These are phyloP conservation scores for Trichophyton schoenleinii DNA, from an alignment of 2,329 filamentous ascomycete species.

Conservation along the genomic window DNA sequence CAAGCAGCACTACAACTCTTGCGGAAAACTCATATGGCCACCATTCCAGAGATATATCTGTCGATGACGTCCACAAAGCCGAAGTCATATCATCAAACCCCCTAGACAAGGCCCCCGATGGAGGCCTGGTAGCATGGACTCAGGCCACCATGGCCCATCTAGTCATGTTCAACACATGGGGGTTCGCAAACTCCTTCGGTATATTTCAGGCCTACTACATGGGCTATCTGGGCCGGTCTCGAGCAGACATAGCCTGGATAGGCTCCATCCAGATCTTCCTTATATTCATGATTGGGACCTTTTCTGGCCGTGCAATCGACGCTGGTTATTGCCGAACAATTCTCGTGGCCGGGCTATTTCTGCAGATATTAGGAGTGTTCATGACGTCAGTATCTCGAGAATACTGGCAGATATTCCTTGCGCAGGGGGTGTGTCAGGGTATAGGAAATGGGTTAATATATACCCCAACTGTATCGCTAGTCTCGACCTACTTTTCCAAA, in stretches of 20 bases:
- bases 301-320: conserved; percentile 41
- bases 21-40: background rate
- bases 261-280: conserved; percentile 40
- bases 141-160: conserved; percentile 42
- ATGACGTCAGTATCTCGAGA: conserved; percentile 37
- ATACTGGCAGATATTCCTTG: conserved; percentile 40
- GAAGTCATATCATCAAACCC: background rate
- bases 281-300: conserved; percentile 39
- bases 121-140: conserved; percentile 42
- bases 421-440: conserved; percentile 46
- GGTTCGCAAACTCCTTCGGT: conserved; percentile 42
- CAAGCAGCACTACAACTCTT: background rate
- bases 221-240: conserved; percentile 27
- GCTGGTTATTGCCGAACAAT: conserved; percentile 36
- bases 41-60: background rate
- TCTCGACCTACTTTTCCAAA: conserved; percentile 48
- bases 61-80: background rate
- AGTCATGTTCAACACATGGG: conserved; percentile 47
- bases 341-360: conserved; percentile 25
- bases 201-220: conserved; percentile 45
- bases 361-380: conserved; percentile 40
- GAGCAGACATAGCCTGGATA: conserved; percentile 42
- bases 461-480: conserved; percentile 40
- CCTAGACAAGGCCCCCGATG: conserved; percentile 29
- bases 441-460: conserved; percentile 45